Conservation (phyloP, 192 early-diverging fungal genomes). For the Backusella mclennaniae region DNA sequence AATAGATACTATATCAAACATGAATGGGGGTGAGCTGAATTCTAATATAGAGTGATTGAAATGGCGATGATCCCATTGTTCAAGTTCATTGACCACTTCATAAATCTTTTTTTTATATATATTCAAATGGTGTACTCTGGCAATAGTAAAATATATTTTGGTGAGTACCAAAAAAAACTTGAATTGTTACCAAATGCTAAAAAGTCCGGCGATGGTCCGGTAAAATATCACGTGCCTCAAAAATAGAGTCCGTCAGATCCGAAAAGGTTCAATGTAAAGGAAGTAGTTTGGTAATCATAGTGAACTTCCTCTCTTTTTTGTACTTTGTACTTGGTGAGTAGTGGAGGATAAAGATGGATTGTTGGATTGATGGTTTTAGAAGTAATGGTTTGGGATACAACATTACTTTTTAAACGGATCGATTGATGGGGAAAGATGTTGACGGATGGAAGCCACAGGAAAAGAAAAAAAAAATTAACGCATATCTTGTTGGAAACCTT, state of each 20-base stretch:
- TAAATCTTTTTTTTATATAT: no score
- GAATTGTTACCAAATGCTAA: neutral
- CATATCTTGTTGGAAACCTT: neutral
- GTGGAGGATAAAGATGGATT: neutral
- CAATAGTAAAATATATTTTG: no score
- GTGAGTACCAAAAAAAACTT: no score
- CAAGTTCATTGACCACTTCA: no score
- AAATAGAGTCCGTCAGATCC: neutral
- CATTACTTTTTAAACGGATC: neutral
- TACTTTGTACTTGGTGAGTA: slow-evolving; percentile 25
- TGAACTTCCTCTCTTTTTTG: slow-evolving; percentile 21
- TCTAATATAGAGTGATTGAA: no score
- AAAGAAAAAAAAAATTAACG: neutral
- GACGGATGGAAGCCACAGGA: neutral
- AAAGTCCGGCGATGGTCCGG: neutral
- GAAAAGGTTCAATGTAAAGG: slow-evolving; percentile 1
- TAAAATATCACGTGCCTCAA: neutral
- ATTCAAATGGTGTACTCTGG: no score
- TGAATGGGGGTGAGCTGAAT: no score
- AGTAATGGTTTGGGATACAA: slow-evolving; percentile 6
- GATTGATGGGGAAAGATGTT: neutral
- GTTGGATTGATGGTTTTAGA: slow-evolving; percentile 6
- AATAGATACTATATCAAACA: no score
- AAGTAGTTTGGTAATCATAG: neutral
- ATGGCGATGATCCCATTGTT: no score